phyloP scores from a whole-genome alignment of 257 asterid species.

The Solanum chiquidenum region DNA sequence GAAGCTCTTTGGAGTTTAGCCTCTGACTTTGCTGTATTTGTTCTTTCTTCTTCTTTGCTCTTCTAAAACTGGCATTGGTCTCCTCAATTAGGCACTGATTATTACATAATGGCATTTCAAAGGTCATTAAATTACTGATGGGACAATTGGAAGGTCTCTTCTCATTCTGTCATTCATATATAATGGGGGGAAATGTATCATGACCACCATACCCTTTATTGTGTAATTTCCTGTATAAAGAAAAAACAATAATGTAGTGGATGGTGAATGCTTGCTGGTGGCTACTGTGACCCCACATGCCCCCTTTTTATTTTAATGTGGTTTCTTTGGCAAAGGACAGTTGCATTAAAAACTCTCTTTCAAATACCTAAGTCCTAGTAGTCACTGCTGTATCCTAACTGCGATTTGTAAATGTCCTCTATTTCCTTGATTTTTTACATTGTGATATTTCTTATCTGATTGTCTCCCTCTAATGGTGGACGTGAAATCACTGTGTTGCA shows the following conservation, averaged over 20 bases:
- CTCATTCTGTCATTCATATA: background rate
- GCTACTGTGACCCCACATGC: background rate
- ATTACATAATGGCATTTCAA: background rate
- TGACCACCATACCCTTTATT: background rate
- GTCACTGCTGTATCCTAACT: background rate
- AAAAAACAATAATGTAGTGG: constrained; percentile 1
- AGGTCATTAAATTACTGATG: background rate
- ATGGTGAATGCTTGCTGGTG: constrained; percentile 9
- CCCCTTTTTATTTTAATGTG: background rate
- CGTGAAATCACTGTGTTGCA: constrained; percentile 24
- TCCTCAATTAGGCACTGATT: background rate
- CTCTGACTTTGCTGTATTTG: background rate
- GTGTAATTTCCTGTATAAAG: constrained; percentile 1
- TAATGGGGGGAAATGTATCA: background rate
- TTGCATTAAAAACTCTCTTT: background rate
- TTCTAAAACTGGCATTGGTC: background rate
- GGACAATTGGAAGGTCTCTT: background rate
- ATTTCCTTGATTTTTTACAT: background rate
- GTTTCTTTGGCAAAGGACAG: background rate
- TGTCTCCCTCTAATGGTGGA: constrained; percentile 4
- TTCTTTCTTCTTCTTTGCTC: background rate
- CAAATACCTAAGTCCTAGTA: background rate
- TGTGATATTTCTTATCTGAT: background rate
- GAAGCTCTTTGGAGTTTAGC: background rate
- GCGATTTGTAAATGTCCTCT: background rate